These are phyloP conservation scores for Santalum album DNA, from an alignment of 164 flowering plant genomes.

Conservation along the genomic window DNA sequence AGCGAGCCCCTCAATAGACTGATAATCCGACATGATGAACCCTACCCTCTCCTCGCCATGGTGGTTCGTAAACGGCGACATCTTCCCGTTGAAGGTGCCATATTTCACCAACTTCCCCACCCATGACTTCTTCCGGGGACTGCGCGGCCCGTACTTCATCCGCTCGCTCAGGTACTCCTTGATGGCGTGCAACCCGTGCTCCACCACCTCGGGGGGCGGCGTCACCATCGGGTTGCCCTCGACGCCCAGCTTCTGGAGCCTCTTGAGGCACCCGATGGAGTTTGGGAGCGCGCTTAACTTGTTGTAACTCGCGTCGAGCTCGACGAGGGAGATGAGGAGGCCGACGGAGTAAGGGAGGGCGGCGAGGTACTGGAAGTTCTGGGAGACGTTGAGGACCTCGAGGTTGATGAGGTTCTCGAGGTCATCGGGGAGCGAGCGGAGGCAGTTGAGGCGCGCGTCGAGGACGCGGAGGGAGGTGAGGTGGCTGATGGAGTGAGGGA, in stretches of 20 bases:
- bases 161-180: slow-evolving; percentile 53
- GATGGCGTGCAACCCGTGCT: slow-evolving; percentile 44
- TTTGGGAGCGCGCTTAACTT: slow-evolving; percentile 46
- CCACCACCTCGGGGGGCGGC: slow-evolving; percentile 64
- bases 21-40: slow-evolving; percentile 34
- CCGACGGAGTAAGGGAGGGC: slow-evolving; percentile 75
- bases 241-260: slow-evolving; percentile 53
- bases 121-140: slow-evolving; percentile 44
- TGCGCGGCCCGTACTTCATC: slow-evolving; percentile 34
- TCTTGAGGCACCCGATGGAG: slow-evolving; percentile 64
- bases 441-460: slow-evolving; percentile 86
- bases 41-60: slow-evolving; percentile 26
- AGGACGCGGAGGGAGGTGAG: slow-evolving; percentile 49
- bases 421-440: slow-evolving; percentile 66
- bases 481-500: slow-evolving; percentile 64
- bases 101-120: slow-evolving; percentile 45
- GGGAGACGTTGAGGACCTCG: slow-evolving; percentile 70
- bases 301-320: slow-evolving; percentile 86
- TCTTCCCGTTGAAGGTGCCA: slow-evolving; percentile 42
- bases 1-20: slow-evolving; percentile 47
- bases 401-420: slow-evolving; percentile 77
- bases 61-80: background rate
- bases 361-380: slow-evolving; percentile 73
- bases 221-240: slow-evolving; percentile 81
- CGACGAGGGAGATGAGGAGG: slow-evolving; percentile 62